phyloP scores from a whole-genome alignment of 2,329 filamentous ascomycete species.

The Ophiostoma sp. region DNA sequence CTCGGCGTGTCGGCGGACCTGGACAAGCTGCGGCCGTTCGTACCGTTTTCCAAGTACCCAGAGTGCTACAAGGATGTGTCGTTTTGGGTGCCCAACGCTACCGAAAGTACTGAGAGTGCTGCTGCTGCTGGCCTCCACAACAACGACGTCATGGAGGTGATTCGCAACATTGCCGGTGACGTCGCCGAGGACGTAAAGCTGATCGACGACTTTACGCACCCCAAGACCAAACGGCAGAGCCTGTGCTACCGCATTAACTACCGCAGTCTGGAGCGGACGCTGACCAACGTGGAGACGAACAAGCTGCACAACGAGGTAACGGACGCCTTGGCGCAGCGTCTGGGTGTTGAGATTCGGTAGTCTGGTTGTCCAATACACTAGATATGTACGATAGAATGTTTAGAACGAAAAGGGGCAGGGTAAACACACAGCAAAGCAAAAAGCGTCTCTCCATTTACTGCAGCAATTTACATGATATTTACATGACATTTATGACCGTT shows the following conservation, averaged over 20 bases:
- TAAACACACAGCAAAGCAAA: not conserved
- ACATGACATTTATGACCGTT: not conserved
- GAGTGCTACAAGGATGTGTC: conserved; percentile 88
- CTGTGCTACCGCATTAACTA: conserved; percentile 94
- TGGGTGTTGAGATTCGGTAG: conserved; percentile 78
- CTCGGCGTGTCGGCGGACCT: conserved; percentile 57
- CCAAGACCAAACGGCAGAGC: conserved; percentile 78
- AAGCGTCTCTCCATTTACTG: conserved; percentile 17
- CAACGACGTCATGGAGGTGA: conserved; percentile 96
- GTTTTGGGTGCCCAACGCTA: conserved; percentile 71
- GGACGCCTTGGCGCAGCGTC: conserved; percentile 62
- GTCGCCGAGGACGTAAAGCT: conserved; percentile 83
- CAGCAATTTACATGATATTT: not conserved
- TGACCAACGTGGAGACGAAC: conserved; percentile 82
- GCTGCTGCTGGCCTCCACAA: conserved; percentile 66
- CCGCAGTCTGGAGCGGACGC: conserved; percentile 83
- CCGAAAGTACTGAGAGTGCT: conserved; percentile 39
- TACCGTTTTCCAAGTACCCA: conserved; percentile 88
- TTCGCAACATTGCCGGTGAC: conserved; percentile 79
- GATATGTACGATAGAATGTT: not conserved
- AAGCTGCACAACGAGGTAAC: conserved; percentile 69
- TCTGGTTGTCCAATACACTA: too few relatives aligned
- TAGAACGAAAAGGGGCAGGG: not conserved
- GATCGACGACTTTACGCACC: conserved; percentile 85
- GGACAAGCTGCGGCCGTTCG: conserved; percentile 61